Percentiles rank a stretch among this genome's conserved stretches.
Conservation (phyloP, 345 rosid species). For the Murraya paniculata region DNA sequence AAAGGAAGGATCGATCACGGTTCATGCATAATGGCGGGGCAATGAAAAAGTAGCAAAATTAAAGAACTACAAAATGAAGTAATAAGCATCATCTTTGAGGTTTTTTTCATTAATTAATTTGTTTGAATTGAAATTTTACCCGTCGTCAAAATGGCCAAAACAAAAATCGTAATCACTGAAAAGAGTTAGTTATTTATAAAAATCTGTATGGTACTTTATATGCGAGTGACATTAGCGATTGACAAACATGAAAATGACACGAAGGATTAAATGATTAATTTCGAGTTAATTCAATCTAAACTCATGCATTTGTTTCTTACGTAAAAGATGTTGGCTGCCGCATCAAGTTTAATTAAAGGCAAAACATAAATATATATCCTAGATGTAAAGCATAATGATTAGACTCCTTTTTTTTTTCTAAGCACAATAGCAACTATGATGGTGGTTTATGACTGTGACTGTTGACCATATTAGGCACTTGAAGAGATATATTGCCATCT, state of each 20-base stretch:
- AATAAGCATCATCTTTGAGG: neutral
- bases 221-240: neutral
- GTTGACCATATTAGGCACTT: too few species aligned
- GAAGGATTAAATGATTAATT: neutral
- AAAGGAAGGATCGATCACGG: neutral
- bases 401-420: too few species aligned
- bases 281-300: neutral
- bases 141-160: too few species aligned
- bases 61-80: too few species aligned
- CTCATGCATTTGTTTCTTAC: neutral
- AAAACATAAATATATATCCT: neutral
- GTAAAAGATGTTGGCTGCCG: neutral
- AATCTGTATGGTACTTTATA: neutral
- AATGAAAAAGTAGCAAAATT: too few species aligned
- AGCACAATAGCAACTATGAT: too few species aligned
- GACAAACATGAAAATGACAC: neutral
- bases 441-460: too few species aligned
- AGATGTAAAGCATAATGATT: neutral
- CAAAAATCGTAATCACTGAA: neutral
- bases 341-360: neutral
- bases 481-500: too few species aligned
- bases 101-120: too few species aligned
- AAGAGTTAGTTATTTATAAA: neutral
- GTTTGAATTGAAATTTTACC: too few species aligned
- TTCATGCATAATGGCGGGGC: too few species aligned